A percentile compares a stretch with the other conserved stretches of the same genome.
These are phyloP conservation scores for Botryotinia globosa DNA, from an alignment of 2,329 filamentous ascomycete species.

Conservation along the genomic window DNA sequence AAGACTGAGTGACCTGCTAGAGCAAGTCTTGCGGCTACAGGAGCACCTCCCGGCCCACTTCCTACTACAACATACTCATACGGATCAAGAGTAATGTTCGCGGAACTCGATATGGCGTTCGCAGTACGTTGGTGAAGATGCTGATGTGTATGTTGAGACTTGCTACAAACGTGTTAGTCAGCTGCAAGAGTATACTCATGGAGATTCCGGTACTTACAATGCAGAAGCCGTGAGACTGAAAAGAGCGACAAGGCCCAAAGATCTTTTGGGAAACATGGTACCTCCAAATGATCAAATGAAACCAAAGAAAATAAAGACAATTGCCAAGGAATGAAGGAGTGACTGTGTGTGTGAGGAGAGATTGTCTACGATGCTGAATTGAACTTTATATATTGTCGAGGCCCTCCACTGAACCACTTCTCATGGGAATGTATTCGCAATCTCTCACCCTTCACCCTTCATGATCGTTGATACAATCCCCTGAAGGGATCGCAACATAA, in stretches of 20 bases:
- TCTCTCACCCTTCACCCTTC: not conserved
- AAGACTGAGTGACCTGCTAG: constrained; percentile 51
- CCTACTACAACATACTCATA: constrained; percentile 53
- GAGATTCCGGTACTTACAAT: not conserved
- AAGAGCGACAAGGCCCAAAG: constrained; percentile 8
- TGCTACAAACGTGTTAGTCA: not conserved
- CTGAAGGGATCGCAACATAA: not conserved
- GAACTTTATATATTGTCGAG: not conserved
- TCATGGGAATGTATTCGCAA: not conserved
- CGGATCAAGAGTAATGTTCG: constrained; percentile 7
- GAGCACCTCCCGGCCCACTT: constrained; percentile 50
- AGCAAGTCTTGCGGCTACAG: constrained; percentile 50
- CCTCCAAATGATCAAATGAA: not conserved
- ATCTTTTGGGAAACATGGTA: constrained; percentile 8
- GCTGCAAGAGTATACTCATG: not conserved
- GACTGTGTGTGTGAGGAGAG: not conserved
- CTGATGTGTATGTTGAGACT: constrained; percentile 1
- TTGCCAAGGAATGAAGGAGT: not conserved
- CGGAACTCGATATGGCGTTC: not conserved
- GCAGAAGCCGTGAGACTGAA: constrained; percentile 10
- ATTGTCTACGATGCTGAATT: not conserved
- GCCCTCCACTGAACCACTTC: not conserved
- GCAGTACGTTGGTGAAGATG: not conserved
- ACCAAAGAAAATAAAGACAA: not conserved
- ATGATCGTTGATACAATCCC: not conserved